These are phyloP conservation scores for Apiotrichum akiyoshidainum DNA, from an alignment of 1,284 basidiomycete genomes.

Conservation along the genomic window DNA sequence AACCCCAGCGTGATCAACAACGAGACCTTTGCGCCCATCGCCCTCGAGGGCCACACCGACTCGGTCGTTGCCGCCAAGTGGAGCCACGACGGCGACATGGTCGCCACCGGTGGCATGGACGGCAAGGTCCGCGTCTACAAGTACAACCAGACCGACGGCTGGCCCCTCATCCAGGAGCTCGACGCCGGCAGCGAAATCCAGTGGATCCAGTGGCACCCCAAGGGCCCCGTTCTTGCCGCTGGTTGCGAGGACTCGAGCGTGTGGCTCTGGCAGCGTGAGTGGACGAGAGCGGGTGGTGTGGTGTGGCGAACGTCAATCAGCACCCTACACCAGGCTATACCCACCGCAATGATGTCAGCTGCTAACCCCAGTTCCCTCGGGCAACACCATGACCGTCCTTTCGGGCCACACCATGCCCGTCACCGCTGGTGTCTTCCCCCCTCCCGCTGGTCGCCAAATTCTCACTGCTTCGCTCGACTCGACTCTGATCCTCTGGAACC, in stretches of 20 bases:
- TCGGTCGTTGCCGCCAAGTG: constrained; percentile 79
- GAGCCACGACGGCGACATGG: constrained; percentile 82
- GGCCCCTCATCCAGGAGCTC: constrained; percentile 89
- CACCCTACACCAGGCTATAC: too few species aligned
- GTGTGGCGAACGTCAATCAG: not conserved
- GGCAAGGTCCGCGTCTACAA: constrained; percentile 89
- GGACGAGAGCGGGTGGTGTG: not conserved
- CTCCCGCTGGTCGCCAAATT: constrained; percentile 68
- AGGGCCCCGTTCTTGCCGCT: constrained; percentile 80
- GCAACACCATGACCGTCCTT: constrained; percentile 92
- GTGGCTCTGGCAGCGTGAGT: constrained; percentile 93
- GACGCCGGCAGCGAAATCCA: constrained; percentile 92
- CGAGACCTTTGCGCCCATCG: constrained; percentile 77
- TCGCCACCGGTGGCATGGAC: constrained; percentile 96
- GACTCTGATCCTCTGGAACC: constrained; percentile 87
- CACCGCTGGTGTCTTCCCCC: constrained; percentile 82
- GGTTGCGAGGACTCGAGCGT: constrained; percentile 91
- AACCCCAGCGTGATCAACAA: constrained; percentile 18
- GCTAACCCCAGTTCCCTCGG: constrained; percentile 72
- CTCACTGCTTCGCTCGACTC: constrained; percentile 83
- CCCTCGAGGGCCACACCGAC: constrained; percentile 86
- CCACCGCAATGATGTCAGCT: too few species aligned
- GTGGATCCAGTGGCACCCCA: constrained; percentile 97
- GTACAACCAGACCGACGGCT: constrained; percentile 67
- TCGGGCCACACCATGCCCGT: constrained; percentile 83